A percentile compares a stretch with the other conserved stretches of the same genome.
Evolutionary conservation across 1,284 basidiomycete species (phyloP).

Genomic region (Retiboletus flavoniger): DNA sequence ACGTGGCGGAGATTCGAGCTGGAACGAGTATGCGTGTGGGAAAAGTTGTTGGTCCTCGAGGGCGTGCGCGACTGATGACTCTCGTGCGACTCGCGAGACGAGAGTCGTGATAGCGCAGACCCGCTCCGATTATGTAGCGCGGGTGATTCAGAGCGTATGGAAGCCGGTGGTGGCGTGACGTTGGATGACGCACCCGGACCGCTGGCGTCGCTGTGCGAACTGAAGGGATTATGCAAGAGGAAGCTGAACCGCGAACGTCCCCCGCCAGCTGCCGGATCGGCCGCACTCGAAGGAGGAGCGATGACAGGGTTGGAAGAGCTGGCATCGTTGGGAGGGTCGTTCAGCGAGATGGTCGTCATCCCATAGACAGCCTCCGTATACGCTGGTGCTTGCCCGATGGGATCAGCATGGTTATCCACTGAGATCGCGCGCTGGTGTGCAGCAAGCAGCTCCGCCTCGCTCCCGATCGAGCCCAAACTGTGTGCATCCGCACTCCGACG

Average conservation of each 20-base stretch:
- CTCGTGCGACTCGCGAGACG: constrained; percentile 29
- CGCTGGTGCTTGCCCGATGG: constrained; percentile 60
- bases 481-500: constrained; percentile 16
- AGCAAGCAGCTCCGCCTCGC: constrained; percentile 27
- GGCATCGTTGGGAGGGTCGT: constrained; percentile 9
- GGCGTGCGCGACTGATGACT: constrained; percentile 19
- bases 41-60: constrained; percentile 11
- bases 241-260: constrained; percentile 29
- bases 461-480: constrained; percentile 25
- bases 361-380: constrained; percentile 57
- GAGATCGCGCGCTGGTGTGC: constrained; percentile 24
- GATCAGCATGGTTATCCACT: constrained; percentile 25
- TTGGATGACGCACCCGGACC: neutral
- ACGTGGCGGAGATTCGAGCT: constrained; percentile 30
- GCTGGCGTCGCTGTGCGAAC: neutral
- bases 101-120: constrained; percentile 23
- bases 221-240: constrained; percentile 24
- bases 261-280: neutral
- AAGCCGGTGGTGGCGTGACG: neutral
- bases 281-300: neutral
- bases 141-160: constrained; percentile 15
- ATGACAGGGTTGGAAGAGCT: neutral
- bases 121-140: constrained; percentile 10
- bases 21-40: constrained; percentile 34
- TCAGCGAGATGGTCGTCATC: constrained; percentile 8